phyloP scores from a whole-genome alignment of 2,329 filamentous ascomycete genomes.

The Fusarium guadeloupense region DNA sequence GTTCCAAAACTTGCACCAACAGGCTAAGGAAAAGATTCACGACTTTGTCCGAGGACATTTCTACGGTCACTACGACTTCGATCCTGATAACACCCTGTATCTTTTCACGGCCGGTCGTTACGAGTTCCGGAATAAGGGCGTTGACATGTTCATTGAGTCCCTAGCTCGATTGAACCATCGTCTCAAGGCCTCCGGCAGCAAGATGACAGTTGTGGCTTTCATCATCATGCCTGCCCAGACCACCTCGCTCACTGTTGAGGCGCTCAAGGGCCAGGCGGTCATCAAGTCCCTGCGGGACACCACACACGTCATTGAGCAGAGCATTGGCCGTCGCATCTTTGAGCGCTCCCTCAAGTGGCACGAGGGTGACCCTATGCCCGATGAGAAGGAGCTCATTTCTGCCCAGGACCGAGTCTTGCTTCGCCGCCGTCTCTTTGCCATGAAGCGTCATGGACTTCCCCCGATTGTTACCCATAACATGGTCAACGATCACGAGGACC shows the following conservation, averaged over 20 bases:
- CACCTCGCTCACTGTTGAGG: conserved; percentile 92
- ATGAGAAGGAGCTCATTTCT: conserved; percentile 95
- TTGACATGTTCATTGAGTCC: conserved; percentile 99
- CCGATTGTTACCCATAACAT: conserved; percentile 99
- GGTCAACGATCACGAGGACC: conserved; percentile 92
- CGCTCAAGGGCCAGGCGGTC: conserved; percentile 94
- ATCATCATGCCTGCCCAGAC: conserved; percentile 99
- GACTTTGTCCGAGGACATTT: conserved; percentile 98
- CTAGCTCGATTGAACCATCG: conserved; percentile 93
- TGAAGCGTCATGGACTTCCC: conserved; percentile 90
- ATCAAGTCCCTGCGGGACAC: conserved; percentile 96
- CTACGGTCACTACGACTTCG: conserved; percentile 97
- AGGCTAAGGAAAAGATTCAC: conserved; percentile 96
- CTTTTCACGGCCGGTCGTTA: conserved; percentile 98
- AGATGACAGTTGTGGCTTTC: conserved; percentile 95
- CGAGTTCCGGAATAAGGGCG: conserved; percentile 97
- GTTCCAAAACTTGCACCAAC: conserved; percentile 97
- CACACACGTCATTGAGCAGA: conserved; percentile 89
- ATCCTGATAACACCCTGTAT: conserved; percentile 95
- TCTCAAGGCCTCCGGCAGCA: conserved; percentile 84
- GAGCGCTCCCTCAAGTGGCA: conserved; percentile 95
- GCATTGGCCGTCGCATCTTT: conserved; percentile 92
- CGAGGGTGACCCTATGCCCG: conserved; percentile 90
- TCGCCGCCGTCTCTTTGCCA: conserved; percentile 90
- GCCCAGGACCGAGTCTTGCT: conserved; percentile 92